phyloP scores from a whole-genome alignment of 768 basidiomycete genomes.

The Mycena floridula region DNA sequence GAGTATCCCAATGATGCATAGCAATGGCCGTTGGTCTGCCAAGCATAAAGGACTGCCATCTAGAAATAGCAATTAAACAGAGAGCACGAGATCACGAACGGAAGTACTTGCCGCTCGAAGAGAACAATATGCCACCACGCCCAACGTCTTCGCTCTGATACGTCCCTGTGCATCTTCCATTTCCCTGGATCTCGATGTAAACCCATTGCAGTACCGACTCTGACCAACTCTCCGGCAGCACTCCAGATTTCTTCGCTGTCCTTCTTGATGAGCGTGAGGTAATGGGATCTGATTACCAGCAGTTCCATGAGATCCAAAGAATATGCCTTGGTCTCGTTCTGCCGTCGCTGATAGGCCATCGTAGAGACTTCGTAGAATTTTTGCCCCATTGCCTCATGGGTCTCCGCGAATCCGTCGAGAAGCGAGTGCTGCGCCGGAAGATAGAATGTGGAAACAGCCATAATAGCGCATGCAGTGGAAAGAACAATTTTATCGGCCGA shows the following conservation, averaged over 20 bases:
- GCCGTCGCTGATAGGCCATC: conserved; percentile 55
- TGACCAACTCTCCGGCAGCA: conserved; percentile 65
- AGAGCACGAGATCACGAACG: conserved; percentile 2
- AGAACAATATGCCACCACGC: conserved; percentile 89
- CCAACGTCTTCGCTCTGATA: conserved; percentile 78
- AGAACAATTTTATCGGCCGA: conserved; percentile 64
- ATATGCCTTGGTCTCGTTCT: conserved; percentile 53
- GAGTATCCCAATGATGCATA: conserved; percentile 81
- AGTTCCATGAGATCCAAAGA: conserved; percentile 74
- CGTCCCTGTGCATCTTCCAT: conserved; percentile 62
- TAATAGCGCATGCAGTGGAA: conserved; percentile 67
- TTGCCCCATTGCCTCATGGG: conserved; percentile 52
- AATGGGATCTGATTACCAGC: conserved; percentile 63
- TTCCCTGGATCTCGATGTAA: conserved; percentile 82
- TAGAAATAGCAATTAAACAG: conserved; percentile 17
- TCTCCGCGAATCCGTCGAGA: conserved; percentile 43
- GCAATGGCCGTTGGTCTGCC: conserved; percentile 72
- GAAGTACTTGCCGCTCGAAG: conserved; percentile 56
- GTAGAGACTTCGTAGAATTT: conserved; percentile 70
- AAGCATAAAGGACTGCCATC: conserved; percentile 88
- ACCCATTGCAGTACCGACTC: conserved; percentile 77
- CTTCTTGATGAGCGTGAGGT: conserved; percentile 64
- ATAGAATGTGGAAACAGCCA: conserved; percentile 70
- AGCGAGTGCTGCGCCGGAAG: conserved; percentile 61
- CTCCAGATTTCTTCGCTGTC: conserved; percentile 82